phyloP scores from a whole-genome alignment of 352 stramenopile genomes.

The Phytophthora podocarpi region DNA sequence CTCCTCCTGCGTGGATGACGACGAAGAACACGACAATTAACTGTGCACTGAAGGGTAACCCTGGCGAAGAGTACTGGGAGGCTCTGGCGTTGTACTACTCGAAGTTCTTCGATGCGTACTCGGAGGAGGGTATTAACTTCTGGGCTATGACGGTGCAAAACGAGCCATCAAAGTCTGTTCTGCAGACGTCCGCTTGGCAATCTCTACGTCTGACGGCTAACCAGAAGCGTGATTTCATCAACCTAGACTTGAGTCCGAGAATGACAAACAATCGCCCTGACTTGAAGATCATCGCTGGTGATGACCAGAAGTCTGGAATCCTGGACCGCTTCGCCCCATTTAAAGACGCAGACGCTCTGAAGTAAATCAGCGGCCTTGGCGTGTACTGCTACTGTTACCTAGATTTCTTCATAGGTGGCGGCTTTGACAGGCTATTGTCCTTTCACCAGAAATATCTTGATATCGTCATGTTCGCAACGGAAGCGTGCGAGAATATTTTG shows the following conservation, averaged over 20 bases:
- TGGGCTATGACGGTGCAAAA: constrained; percentile 86
- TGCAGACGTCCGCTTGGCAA: too few relatives aligned
- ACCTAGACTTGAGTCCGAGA: constrained; percentile 65
- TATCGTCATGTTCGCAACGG: constrained; percentile 81
- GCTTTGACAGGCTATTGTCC: constrained; percentile 57
- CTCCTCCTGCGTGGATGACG: constrained; percentile 89
- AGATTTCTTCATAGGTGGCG: constrained; percentile 19
- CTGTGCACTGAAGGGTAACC: constrained; percentile 47
- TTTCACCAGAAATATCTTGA: constrained; percentile 63
- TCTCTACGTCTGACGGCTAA: constrained; percentile 43
- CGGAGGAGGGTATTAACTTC: constrained; percentile 54
- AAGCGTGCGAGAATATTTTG: constrained; percentile 81
- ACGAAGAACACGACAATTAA: constrained; percentile 53
- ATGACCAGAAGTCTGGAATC: constrained; percentile 76
- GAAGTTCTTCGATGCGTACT: constrained; percentile 81
- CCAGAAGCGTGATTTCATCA: constrained; percentile 63
- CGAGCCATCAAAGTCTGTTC: constrained; percentile 68
- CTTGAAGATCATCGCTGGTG: constrained; percentile 76
- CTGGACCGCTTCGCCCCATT: constrained; percentile 25
- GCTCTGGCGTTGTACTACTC: constrained; percentile 80
- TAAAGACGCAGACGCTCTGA: too few relatives aligned
- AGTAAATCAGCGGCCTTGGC: too few relatives aligned
- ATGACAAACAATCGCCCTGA: constrained; percentile 67
- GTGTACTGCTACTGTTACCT: neutral
- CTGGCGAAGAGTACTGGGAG: constrained; percentile 48